Evolutionary conservation across 2,329 filamentous ascomycete genomes (phyloP), one percentile per base, ranked within the genome.

Genomic region (Talaromyces albobiverticillius): DNA sequence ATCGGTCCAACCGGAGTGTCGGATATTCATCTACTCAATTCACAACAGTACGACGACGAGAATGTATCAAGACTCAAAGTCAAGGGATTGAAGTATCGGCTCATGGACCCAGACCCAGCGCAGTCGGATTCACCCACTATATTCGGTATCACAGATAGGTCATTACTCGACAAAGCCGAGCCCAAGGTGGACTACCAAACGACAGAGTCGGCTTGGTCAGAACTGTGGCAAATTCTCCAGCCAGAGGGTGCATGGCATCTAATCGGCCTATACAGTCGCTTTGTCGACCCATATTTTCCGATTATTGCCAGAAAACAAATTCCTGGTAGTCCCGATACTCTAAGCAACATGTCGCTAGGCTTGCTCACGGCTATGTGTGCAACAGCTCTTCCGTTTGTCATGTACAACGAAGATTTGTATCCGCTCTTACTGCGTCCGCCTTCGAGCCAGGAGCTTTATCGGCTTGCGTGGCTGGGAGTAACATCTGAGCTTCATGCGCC

Each of bases 191-290:
- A 48, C 20, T 48, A 48, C 16, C 46, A 48, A 23, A 48, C 46
- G 16, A 48, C 20, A 3, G 46, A 48, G 46, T 48, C 46, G 11
- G 46, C 46, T 3, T 48, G 46, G 46, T 48, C 46, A n/a, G 46
- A 48, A 38, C 26, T 48, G 20, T 48, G 46, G 46, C 46, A 34
- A 22, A 48, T 48, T 23, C 16, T 48, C 10, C 29, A 48, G 22
- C 46, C 46, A 8, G 31, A 25, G 20, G 46, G 46, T n/a, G 46
- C 46, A n/a, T 48, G 46, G 46, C 46, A 48, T 48, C 20, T 48
- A 22, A 48, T 48, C 46, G 46, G 46, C 8, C 31, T 48, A 8
- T 48, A 48, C 14, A 48, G 46, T 10, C 46, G 46, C 31, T 48
- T 48, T 34, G 46, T 48, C 26, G 46, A 48, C 23, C 46, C 46